Evolutionary conservation across 192 early-diverging fungal genomes (phyloP).

Genomic region (Backusella liffmaniae): DNA sequence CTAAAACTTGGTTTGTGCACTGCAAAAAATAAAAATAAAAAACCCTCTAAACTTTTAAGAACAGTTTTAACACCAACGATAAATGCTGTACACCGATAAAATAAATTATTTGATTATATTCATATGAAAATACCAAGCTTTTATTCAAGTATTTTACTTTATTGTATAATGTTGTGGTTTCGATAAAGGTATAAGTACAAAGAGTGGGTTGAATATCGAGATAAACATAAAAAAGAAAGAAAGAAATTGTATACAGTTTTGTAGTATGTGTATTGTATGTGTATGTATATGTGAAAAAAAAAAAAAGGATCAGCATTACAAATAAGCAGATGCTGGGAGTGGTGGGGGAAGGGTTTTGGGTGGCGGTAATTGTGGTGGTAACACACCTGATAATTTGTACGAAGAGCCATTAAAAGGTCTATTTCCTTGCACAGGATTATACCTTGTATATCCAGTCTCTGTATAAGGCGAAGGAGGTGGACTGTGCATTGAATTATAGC

Average conservation of each 20-base stretch:
- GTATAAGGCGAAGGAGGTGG: neutral
- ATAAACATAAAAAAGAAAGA: neutral
- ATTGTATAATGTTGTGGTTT: neutral
- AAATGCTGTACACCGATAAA: neutral
- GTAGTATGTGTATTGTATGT: neutral
- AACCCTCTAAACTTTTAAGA: neutral
- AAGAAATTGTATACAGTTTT: neutral
- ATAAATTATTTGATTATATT: conserved; percentile 5
- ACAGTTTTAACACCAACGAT: neutral
- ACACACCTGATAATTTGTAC: conserved; percentile 5
- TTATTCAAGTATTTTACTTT: neutral
- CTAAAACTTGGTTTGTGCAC: neutral
- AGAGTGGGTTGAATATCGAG: neutral
- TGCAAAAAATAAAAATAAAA: neutral
- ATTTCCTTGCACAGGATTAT: conserved; percentile 3
- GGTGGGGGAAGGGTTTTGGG: neutral
- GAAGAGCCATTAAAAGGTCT: neutral
- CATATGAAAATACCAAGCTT: conserved; percentile 2
- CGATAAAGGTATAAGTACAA: neutral
- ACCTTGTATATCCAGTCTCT: neutral
- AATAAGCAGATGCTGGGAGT: conserved; percentile 4
- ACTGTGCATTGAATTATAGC: neutral
- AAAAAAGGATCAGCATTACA: neutral
- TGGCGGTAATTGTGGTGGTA: neutral
- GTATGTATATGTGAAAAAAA: neutral